Percentiles rank a stretch among this genome's conserved stretches.
These are phyloP conservation scores for Glycine tomentella DNA, from an alignment of 306 rosid species.

Conservation along the genomic window DNA sequence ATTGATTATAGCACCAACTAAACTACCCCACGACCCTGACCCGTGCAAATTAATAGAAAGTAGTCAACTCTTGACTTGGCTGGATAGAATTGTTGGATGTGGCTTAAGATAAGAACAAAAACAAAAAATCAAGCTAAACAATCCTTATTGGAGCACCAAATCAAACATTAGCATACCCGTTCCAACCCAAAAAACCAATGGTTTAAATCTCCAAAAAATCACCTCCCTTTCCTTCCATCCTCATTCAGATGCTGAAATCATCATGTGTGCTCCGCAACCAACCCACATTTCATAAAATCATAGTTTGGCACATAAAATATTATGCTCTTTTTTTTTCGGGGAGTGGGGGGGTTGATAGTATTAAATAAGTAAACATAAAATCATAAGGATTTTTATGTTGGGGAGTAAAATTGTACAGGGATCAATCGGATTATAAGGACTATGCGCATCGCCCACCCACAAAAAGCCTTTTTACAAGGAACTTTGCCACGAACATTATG, in stretches of 20 bases:
- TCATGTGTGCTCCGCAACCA: background rate
- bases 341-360: slow-evolving; percentile 26
- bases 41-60: background rate
- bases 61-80: background rate
- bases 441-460: slow-evolving; percentile 29
- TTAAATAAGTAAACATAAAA: slow-evolving; percentile 4
- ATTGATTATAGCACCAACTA: slow-evolving; percentile 2
- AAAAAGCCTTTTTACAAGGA: slow-evolving; percentile 7
- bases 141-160: too few species aligned
- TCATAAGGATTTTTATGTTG: background rate
- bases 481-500: background rate
- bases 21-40: background rate
- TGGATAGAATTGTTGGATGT: background rate
- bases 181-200: too few species aligned
- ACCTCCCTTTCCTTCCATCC: background rate
- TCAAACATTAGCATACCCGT: too few species aligned
- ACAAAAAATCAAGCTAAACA: background rate
- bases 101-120: background rate
- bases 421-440: background rate
- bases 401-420: slow-evolving; percentile 28
- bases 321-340: too few species aligned
- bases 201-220: too few species aligned
- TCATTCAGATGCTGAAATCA: background rate
- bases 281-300: background rate
- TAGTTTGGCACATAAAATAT: too few species aligned